These are phyloP conservation scores for Trametes cubensis DNA, from an alignment of 768 basidiomycete genomes.

Conservation along the genomic window DNA sequence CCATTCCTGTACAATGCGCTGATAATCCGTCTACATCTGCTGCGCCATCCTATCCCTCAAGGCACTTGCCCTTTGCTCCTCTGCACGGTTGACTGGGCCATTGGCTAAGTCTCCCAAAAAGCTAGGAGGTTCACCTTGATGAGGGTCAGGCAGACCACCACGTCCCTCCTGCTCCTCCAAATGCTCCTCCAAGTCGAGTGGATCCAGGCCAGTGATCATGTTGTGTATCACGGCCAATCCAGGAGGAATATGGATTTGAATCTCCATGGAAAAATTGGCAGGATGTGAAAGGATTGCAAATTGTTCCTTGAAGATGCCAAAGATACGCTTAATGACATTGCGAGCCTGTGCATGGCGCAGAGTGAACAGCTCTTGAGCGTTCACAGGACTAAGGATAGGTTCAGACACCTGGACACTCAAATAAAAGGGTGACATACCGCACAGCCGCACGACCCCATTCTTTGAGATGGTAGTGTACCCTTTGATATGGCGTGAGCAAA, in stretches of 20 bases:
- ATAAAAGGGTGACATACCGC: constrained; percentile 7
- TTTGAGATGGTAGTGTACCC: constrained; percentile 37
- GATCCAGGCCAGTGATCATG: constrained; percentile 35
- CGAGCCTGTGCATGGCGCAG: constrained; percentile 21
- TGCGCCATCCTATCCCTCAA: constrained; percentile 34
- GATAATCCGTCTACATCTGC: constrained; percentile 37
- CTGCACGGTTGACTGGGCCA: not conserved
- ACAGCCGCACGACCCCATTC: constrained; percentile 33
- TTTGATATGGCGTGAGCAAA: constrained; percentile 35
- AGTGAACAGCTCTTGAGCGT: constrained; percentile 28
- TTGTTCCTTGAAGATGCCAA: constrained; percentile 27
- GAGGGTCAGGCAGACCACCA: constrained; percentile 1
- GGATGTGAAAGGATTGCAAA: constrained; percentile 14
- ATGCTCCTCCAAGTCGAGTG: not conserved
- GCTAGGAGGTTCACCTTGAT: constrained; percentile 1
- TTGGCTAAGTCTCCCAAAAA: constrained; percentile 1
- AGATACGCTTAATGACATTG: constrained; percentile 31
- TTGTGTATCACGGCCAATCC: constrained; percentile 38
- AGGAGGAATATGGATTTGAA: constrained; percentile 34
- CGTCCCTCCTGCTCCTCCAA: not conserved
- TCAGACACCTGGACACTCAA: not conserved
- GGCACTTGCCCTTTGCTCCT: constrained; percentile 13
- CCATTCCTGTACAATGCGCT: not conserved
- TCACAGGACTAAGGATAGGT: constrained; percentile 14
- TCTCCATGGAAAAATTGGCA: constrained; percentile 29